These are phyloP conservation scores for Boechera stricta DNA, from an alignment of 345 rosid species.

Conservation along the genomic window DNA sequence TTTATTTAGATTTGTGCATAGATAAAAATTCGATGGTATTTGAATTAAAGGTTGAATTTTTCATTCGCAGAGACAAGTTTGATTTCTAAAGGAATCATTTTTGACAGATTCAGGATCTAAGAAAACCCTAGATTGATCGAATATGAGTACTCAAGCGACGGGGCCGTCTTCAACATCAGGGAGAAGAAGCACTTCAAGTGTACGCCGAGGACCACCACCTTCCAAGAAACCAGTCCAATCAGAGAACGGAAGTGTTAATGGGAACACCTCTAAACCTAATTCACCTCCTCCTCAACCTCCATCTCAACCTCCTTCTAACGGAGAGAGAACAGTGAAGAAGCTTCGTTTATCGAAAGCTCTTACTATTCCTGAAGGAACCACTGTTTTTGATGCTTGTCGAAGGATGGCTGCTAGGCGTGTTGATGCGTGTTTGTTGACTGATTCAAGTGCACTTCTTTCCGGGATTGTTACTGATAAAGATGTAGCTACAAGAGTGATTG, in stretches of 20 bases:
- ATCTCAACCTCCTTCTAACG: constrained; percentile 52
- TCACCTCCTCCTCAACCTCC: constrained; percentile 68
- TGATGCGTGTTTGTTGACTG: constrained; percentile 87
- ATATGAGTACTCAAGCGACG: constrained; percentile 66
- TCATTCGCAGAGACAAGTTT: constrained; percentile 1
- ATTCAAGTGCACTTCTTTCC: constrained; percentile 86
- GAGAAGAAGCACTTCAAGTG: constrained; percentile 54
- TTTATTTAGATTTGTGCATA: not conserved
- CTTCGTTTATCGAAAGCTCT: constrained; percentile 90
- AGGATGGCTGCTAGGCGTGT: constrained; percentile 97
- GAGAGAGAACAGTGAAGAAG: constrained; percentile 94
- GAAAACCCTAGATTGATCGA: not conserved
- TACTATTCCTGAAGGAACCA: constrained; percentile 92
- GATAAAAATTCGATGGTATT: not conserved
- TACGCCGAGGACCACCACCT: constrained; percentile 56
- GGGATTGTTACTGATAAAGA: constrained; percentile 97
- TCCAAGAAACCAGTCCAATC: constrained; percentile 57
- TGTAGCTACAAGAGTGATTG: constrained; percentile 81
- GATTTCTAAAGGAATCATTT: constrained; percentile 12
- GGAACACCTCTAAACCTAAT: constrained; percentile 63
- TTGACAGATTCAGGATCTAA: constrained; percentile 17
- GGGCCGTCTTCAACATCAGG: constrained; percentile 56
- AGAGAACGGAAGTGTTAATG: constrained; percentile 60
- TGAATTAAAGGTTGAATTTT: not conserved
- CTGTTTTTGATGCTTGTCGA: constrained; percentile 85